Evolutionary conservation across 106 monocot genomes (phyloP).

Genomic region (Dioscorea dumetorum): DNA sequence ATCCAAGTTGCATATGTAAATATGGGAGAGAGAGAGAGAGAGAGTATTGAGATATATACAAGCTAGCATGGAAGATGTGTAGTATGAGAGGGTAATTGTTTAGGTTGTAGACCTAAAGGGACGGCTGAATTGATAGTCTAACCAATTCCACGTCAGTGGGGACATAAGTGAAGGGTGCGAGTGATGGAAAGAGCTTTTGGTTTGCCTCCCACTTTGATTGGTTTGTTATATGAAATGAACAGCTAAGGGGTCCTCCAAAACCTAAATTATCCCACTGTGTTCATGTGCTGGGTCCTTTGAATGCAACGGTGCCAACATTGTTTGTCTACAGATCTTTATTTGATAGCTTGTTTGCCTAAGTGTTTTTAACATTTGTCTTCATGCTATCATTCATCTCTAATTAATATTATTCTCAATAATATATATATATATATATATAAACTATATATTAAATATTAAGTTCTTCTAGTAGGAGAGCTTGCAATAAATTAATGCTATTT

Average conservation of each 20-base stretch:
- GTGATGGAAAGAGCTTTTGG: background rate
- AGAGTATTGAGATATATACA: too few species aligned
- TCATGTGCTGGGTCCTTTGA: background rate
- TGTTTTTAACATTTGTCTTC: background rate
- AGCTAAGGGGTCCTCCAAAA: background rate
- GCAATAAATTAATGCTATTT: too few species aligned
- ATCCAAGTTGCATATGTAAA: too few species aligned
- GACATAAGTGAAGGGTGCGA: background rate
- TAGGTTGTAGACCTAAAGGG: slow-evolving; percentile 1
- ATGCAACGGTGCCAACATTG: background rate
- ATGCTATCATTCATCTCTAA: too few species aligned
- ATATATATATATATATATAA: too few species aligned
- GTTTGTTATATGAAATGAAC: background rate
- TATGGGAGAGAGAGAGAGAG: too few species aligned
- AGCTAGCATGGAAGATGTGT: too few species aligned
- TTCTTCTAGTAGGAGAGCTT: too few species aligned
- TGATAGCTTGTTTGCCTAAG: background rate
- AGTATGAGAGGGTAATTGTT: too few species aligned
- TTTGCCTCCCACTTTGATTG: background rate
- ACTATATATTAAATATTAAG: too few species aligned
- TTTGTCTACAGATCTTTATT: background rate
- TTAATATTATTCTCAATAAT: too few species aligned
- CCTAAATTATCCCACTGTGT: background rate
- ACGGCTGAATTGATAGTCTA: slow-evolving; percentile 3
- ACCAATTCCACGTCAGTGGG: slow-evolving; percentile 6